phyloP scores from a whole-genome alignment of 148 eudicot species.

The Persicaria maculosa region DNA sequence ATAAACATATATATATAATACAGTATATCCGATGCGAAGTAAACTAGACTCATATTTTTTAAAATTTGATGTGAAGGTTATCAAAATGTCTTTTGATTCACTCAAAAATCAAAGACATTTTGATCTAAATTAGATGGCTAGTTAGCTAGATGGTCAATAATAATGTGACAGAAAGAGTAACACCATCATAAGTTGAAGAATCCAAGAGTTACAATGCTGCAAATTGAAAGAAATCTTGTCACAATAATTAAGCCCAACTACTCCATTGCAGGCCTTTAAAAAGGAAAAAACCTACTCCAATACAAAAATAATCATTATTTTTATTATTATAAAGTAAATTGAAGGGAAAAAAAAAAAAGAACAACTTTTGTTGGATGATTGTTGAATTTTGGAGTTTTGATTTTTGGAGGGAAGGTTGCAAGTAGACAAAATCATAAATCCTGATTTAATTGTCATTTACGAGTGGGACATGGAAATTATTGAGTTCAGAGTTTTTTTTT shows the following conservation, averaged over 20 bases:
- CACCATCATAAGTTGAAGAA: constrained; percentile 4
- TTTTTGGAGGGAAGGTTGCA: neutral
- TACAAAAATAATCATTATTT: neutral
- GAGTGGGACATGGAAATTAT: constrained; percentile 11
- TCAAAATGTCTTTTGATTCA: no score
- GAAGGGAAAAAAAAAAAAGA: neutral
- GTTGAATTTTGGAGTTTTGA: neutral
- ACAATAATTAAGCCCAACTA: constrained; percentile 9
- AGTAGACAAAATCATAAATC: constrained; percentile 7
- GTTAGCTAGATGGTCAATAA: neutral
- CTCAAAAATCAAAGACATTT: no score
- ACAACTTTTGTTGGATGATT: neutral
- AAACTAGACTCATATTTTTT: no score
- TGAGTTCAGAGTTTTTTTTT: neutral
- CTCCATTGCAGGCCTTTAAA: neutral
- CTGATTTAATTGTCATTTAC: constrained; percentile 11
- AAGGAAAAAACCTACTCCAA: constrained; percentile 6
- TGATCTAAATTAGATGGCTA: no score
- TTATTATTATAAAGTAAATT: neutral
- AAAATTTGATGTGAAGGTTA: neutral
- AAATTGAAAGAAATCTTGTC: constrained; percentile 9
- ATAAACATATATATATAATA: no score
- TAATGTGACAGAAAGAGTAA: constrained; percentile 3
- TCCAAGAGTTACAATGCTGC: constrained; percentile 1
- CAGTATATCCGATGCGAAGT: no score